phyloP scores from a whole-genome alignment of 805 yeast species.

The Metschnikowia similis region DNA sequence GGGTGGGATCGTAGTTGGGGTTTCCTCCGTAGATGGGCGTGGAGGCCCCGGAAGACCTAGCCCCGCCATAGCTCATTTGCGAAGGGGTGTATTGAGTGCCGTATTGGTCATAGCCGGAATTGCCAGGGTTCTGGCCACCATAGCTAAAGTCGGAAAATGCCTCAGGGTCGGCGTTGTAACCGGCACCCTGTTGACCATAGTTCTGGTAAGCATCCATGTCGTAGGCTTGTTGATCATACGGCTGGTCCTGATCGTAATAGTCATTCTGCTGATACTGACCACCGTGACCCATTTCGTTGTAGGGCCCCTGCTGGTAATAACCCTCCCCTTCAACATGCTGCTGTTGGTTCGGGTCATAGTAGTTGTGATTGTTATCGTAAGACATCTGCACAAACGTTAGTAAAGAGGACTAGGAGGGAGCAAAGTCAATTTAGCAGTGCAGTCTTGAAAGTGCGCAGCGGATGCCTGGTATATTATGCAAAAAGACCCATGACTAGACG shows the following conservation, averaged over 20 bases:
- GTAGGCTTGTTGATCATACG: conserved; percentile 48
- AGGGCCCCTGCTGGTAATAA: conserved; percentile 40
- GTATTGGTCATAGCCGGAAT: conserved; percentile 64
- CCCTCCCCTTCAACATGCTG: conserved; percentile 23
- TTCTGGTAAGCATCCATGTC: conserved; percentile 47
- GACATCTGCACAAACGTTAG: conserved; percentile 45
- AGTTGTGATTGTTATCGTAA: conserved; percentile 50
- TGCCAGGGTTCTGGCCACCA: conserved; percentile 50
- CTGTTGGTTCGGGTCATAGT: conserved; percentile 30
- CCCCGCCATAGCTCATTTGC: conserved; percentile 78
- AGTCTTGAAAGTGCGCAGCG: background rate
- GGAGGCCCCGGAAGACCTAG: conserved; percentile 86
- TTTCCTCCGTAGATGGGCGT: conserved; percentile 83
- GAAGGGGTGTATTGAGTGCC: conserved; percentile 79
- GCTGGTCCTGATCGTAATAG: conserved; percentile 48
- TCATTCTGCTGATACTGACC: conserved; percentile 32
- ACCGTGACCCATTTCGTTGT: conserved; percentile 30
- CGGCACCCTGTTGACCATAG: conserved; percentile 21
- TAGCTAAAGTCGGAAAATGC: conserved; percentile 65
- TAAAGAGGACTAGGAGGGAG: conserved; percentile 5
- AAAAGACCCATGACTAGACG: background rate
- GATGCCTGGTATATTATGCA: background rate
- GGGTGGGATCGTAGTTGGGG: conserved; percentile 55
- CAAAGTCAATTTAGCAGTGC: background rate
- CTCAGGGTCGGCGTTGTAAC: conserved; percentile 49